Evolutionary conservation across 805 yeast species (phyloP), one percentile per base, ranked within the genome.

Genomic region (Candida pini): DNA sequence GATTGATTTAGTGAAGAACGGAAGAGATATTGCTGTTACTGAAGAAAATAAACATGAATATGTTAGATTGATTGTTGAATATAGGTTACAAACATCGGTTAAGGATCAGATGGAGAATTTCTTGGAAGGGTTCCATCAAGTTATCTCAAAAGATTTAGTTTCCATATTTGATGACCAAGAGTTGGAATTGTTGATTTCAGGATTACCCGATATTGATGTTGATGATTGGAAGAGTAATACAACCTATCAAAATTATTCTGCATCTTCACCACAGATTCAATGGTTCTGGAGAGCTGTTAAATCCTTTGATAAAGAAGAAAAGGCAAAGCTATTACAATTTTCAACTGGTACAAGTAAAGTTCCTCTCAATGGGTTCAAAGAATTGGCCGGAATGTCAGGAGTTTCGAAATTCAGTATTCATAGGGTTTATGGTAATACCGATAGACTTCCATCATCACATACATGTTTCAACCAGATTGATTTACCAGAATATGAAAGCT

Each of bases 241-340:
- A 2, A 68, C 64, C 1, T 82, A 92, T 60, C 81, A 74, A 31
- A 90, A 88, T 54, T 92, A 90, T 56, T 73, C 87, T 0, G 71
- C 89, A 1, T 71, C 84, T 2, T 84, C 95, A 2, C 78, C 85
- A 20, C 97, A 89, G 54, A 80, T 92, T 37, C 88, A 82, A 53
- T 90, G 97, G 85, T 92, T 92, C 63, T 92, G 99, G 99, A 71
- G 97, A 54, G 96, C 97, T 1, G 96, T 92, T 10, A 76, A 87
- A 49, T 85, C 97, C 1, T 92, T 92, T 62, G 96, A 87, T 51
- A 74, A 73, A 13, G 98, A 92, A 56, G 97, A 92, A 54, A 71
- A 95, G 31, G 99, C 98, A 7, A 89, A 88, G 54, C 63, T 92
- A 44, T 64, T 92, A 39, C 99, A 92, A 56, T 92, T 92, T 66